phyloP scores from a whole-genome alignment of 768 basidiomycete species.

The Kwoniella mangroviensis region DNA sequence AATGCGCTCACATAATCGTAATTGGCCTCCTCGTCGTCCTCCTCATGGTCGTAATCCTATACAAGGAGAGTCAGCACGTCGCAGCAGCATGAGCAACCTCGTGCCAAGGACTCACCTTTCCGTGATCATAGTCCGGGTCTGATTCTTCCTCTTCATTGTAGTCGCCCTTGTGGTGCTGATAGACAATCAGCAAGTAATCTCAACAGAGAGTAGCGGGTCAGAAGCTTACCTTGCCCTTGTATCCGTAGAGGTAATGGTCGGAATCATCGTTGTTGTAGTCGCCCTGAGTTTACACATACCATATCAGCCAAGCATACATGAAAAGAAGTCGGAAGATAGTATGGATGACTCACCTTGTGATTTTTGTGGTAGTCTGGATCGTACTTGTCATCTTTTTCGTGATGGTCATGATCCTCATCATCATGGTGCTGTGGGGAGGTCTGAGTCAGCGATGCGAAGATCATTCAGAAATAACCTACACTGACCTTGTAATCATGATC shows the following conservation, averaged over 20 bases:
- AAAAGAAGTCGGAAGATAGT: no score
- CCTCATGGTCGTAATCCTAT: conserved; percentile 14
- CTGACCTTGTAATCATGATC: conserved; percentile 6
- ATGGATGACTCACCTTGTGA: background rate
- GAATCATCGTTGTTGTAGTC: background rate
- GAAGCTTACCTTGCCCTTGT: background rate
- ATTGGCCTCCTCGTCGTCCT: background rate
- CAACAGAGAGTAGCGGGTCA: background rate
- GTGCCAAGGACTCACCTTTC: background rate
- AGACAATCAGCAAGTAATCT: background rate
- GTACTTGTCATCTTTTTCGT: conserved; percentile 3
- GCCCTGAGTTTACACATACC: background rate
- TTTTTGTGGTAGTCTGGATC: background rate
- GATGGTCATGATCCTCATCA: background rate
- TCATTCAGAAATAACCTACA: background rate
- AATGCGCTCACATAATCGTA: conserved; percentile 1
- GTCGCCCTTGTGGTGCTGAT: background rate
- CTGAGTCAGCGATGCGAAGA: background rate
- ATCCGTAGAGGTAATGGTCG: background rate
- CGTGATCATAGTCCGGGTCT: background rate
- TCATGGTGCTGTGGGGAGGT: background rate
- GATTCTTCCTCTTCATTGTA: background rate
- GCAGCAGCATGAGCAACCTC: background rate
- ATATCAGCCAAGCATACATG: background rate
- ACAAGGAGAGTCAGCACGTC: background rate